phyloP scores from a whole-genome alignment of 371 early-diverging fungal genomes.

The Lichtheimia ornata region DNA sequence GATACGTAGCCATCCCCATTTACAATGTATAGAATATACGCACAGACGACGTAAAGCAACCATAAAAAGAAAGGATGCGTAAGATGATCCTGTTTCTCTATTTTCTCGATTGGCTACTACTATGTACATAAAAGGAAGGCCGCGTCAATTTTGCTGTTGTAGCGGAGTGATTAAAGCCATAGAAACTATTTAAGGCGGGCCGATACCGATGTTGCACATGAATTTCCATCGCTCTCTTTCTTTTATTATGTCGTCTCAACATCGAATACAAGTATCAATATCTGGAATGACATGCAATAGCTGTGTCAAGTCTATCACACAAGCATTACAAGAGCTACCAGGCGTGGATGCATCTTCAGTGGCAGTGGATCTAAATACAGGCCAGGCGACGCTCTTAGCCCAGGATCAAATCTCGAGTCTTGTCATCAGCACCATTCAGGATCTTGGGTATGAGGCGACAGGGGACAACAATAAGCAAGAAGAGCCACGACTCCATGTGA shows the following conservation, averaged over 20 bases:
- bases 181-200: too few species aligned
- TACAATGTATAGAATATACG: constrained; percentile 2
- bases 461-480: too few species aligned
- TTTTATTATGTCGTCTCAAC: background rate
- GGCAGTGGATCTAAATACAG: constrained; percentile 27
- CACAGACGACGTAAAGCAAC: background rate
- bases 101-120: too few species aligned
- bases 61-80: background rate
- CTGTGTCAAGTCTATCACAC: constrained; percentile 26
- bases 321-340: constrained; percentile 23
- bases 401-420: constrained; percentile 1
- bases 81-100: background rate
- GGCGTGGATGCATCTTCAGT: constrained; percentile 13
- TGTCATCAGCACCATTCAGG: constrained; percentile 53
- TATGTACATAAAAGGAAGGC: too few species aligned
- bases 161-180: too few species aligned
- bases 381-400: constrained; percentile 15
- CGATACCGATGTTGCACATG: too few species aligned
- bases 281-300: constrained; percentile 43
- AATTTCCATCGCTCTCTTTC: background rate
- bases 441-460: constrained; percentile 62
- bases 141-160: too few species aligned
- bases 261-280: constrained; percentile 7
- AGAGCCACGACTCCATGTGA: constrained; percentile 18
- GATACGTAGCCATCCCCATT: background rate